Evolutionary conservation across 2,329 filamentous ascomycete species (phyloP).

Genomic region (Spiromastix sp.): DNA sequence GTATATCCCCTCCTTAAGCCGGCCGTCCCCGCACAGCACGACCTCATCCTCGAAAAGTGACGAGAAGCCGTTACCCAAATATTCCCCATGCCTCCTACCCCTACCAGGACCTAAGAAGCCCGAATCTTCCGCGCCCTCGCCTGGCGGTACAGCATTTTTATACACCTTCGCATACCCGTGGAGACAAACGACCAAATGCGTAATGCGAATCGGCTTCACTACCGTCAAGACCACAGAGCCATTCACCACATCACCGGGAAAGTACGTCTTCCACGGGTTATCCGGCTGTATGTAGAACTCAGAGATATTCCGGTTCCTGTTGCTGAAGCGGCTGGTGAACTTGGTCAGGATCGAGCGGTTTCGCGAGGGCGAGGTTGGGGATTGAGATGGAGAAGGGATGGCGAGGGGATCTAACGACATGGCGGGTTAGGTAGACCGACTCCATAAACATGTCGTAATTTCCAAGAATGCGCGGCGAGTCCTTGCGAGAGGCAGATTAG

Average conservation of each 20-base stretch:
- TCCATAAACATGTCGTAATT: conserved; percentile 20
- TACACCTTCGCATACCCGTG: conserved; percentile 57
- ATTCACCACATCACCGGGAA: conserved; percentile 51
- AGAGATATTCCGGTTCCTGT: conserved; percentile 44
- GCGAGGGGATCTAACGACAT: conserved; percentile 31
- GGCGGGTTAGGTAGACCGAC: conserved; percentile 24
- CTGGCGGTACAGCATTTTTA: conserved; percentile 49
- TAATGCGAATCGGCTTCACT: conserved; percentile 50
- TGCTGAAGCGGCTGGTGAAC: conserved; percentile 45
- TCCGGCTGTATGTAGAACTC: conserved; percentile 54
- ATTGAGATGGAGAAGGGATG: conserved; percentile 23
- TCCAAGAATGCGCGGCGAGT: not conserved
- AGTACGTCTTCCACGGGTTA: conserved; percentile 53
- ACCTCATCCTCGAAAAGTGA: conserved; percentile 56
- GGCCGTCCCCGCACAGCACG: conserved; percentile 54
- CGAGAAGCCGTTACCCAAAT: conserved; percentile 55
- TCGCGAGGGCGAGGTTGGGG: conserved; percentile 28
- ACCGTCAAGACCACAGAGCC: conserved; percentile 51
- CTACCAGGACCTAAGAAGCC: conserved; percentile 44
- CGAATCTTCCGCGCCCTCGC: conserved; percentile 41
- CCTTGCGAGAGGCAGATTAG: too few relatives aligned
- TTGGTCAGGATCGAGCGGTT: conserved; percentile 40
- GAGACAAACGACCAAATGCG: conserved; percentile 52
- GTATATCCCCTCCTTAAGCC: conserved; percentile 53
- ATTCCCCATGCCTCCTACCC: conserved; percentile 42